phyloP scores from a whole-genome alignment of 257 asterid species.

The Dorcoceras hygrometricum region DNA sequence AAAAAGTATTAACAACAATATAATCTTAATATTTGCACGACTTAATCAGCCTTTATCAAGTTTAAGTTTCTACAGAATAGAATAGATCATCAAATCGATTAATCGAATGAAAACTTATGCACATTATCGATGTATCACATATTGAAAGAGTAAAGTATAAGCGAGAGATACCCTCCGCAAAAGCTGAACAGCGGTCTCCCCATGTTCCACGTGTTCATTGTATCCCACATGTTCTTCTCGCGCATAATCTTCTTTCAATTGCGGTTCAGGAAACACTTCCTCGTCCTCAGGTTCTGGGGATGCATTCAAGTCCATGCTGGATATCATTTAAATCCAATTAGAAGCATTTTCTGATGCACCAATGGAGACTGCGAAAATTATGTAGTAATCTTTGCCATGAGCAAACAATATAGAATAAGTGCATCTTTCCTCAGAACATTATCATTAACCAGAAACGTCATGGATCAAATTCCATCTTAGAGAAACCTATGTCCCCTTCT shows the following conservation, averaged over 20 bases:
- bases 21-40: not conserved
- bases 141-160: not conserved
- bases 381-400: slow-evolving; percentile 6
- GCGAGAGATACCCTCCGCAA: slow-evolving; percentile 61
- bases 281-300: slow-evolving; percentile 94
- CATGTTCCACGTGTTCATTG: slow-evolving; percentile 52
- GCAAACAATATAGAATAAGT: slow-evolving; percentile 4
- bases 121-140: not conserved
- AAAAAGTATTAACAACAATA: slow-evolving; percentile 4
- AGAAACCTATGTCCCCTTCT: not conserved
- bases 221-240: slow-evolving; percentile 43
- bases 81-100: not conserved
- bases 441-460: slow-evolving; percentile 5
- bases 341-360: slow-evolving; percentile 43
- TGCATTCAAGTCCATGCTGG: slow-evolving; percentile 93
- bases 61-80: not conserved
- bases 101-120: not conserved
- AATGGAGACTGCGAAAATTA: slow-evolving; percentile 18
- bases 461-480: not conserved
- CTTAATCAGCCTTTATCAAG: slow-evolving; percentile 1
- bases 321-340: slow-evolving; percentile 47
- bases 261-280: slow-evolving; percentile 57
- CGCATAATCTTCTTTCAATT: slow-evolving; percentile 62
- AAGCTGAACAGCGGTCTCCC: slow-evolving; percentile 51
- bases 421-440: not conserved